Percentiles rank a stretch among this genome's conserved stretches.
These are phyloP conservation scores for Ormosia emarginata DNA, from an alignment of 306 rosid species.

Conservation along the genomic window DNA sequence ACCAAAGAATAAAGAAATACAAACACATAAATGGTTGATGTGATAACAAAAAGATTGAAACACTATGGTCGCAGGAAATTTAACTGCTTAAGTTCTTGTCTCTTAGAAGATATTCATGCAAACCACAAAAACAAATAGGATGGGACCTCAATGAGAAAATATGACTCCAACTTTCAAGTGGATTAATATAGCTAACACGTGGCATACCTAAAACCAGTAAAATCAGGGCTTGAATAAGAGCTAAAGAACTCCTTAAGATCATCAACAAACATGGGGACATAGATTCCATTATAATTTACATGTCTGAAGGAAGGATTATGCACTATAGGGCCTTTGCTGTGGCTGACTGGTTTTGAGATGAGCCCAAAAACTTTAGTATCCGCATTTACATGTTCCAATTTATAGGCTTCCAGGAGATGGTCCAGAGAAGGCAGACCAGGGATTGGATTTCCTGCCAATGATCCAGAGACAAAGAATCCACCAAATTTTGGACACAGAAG, in stretches of 20 bases:
- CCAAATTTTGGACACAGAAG: constrained; percentile 45
- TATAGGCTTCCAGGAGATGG: constrained; percentile 32
- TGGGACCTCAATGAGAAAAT: too few species aligned
- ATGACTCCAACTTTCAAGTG: background rate
- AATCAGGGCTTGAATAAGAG: constrained; percentile 30
- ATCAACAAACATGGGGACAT: constrained; percentile 52
- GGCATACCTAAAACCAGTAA: constrained; percentile 45
- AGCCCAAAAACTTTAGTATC: constrained; percentile 49
- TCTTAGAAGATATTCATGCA: background rate
- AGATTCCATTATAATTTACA: constrained; percentile 38
- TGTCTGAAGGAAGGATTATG: constrained; percentile 48
- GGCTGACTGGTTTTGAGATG: constrained; percentile 53
- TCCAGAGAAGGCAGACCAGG: constrained; percentile 37
- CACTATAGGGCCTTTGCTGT: constrained; percentile 51
- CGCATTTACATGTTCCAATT: constrained; percentile 24
- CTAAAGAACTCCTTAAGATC: constrained; percentile 43
- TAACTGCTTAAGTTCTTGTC: background rate
- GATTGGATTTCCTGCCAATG: constrained; percentile 34
- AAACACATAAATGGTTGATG: background rate
- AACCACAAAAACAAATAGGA: background rate
- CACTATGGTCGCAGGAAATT: background rate
- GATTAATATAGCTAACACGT: background rate
- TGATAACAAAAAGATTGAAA: background rate
- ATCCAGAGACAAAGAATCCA: constrained; percentile 39
- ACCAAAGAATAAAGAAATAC: background rate